Conservation (phyloP, 176 grass and related monocot genomes). For the Dendrocalamus sinicus region DNA sequence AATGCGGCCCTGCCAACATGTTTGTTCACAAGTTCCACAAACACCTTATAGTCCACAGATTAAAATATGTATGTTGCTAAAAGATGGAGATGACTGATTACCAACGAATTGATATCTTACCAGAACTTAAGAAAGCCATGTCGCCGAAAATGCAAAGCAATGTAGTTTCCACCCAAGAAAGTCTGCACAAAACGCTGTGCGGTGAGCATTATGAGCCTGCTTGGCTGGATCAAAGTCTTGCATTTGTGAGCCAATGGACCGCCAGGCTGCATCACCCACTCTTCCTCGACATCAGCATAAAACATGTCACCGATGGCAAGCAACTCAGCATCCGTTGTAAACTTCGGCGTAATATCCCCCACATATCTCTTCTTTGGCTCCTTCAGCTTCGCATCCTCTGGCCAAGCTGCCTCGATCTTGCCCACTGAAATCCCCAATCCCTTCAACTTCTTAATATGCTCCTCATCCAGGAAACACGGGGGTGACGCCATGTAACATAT, state of each 20-base stretch:
- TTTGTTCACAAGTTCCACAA: conserved; percentile 12
- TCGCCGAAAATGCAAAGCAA: conserved; percentile 93
- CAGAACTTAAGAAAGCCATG: conserved; percentile 97
- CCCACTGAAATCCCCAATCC: conserved; percentile 69
- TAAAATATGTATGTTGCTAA: conserved; percentile 9
- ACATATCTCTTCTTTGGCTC: conserved; percentile 82
- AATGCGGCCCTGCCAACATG: neutral
- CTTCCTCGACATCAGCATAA: conserved; percentile 85
- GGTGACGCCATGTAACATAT: conserved; percentile 82
- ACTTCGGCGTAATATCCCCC: conserved; percentile 74
- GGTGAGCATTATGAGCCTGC: conserved; percentile 72
- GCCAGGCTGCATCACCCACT: conserved; percentile 89
- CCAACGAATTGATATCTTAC: conserved; percentile 40
- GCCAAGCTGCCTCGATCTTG: conserved; percentile 82
- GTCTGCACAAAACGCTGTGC: conserved; percentile 94
- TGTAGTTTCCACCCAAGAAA: conserved; percentile 85
- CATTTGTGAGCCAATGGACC: conserved; percentile 89
- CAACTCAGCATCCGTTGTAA: conserved; percentile 73
- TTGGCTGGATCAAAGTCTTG: conserved; percentile 82
- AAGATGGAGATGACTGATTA: conserved; percentile 15
- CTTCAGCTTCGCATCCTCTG: conserved; percentile 88
- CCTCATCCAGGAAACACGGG: conserved; percentile 90
- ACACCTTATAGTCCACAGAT: conserved; percentile 5
- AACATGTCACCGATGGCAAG: conserved; percentile 92
- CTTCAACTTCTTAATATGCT: conserved; percentile 84